A percentile compares a stretch with the other conserved stretches of the same genome.
These are phyloP conservation scores for Clonostachys rhizophaga DNA, from an alignment of 2,329 filamentous ascomycete genomes.

Conservation along the genomic window DNA sequence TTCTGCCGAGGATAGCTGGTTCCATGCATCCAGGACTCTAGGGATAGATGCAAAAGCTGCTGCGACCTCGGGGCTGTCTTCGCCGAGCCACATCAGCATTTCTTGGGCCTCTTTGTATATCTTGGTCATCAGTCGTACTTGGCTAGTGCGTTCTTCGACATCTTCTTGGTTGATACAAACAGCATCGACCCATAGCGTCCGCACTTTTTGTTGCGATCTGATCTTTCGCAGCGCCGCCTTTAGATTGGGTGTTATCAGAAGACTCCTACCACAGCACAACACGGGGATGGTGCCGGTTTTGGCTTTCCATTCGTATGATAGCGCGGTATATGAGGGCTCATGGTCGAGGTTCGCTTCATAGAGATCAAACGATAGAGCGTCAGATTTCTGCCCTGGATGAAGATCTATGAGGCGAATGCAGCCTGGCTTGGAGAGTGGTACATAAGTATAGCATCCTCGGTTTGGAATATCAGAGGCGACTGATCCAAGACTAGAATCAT, in stretches of 20 bases:
- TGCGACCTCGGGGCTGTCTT: neutral
- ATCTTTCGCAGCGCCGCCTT: neutral
- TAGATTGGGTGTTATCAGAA: neutral
- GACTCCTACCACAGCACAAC: neutral
- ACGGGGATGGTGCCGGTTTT: neutral
- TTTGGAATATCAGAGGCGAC: neutral
- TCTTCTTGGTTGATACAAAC: neutral
- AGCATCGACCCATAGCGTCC: neutral
- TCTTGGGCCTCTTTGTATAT: neutral
- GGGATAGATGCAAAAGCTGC: too few relatives aligned
- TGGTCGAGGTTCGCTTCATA: neutral
- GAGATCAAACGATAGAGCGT: neutral
- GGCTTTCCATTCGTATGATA: neutral
- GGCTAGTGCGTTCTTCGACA: neutral
- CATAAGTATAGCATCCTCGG: neutral
- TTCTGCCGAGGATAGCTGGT: neutral
- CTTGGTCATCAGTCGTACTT: neutral
- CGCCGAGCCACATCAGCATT: neutral
- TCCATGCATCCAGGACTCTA: too few relatives aligned
- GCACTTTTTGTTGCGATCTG: neutral
- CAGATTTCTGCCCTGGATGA: neutral
- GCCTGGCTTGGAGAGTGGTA: neutral
- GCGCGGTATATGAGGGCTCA: neutral
- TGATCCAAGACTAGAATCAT: too few relatives aligned
- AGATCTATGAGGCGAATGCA: neutral